Conservation (phyloP, 169 alveolate species). For the Ichthyophthirius multifiliis region DNA sequence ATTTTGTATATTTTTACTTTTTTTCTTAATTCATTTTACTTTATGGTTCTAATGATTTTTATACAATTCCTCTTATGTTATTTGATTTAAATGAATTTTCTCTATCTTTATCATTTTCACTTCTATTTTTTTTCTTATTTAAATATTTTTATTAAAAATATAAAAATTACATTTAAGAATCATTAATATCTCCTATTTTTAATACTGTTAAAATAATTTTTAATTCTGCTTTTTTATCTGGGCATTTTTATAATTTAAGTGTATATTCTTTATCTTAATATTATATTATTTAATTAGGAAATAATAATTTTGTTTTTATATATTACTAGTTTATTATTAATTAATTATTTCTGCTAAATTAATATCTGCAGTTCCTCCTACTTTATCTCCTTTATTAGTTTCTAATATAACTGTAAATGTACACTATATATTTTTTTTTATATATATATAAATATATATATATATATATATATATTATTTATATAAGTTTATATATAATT, state of each 20-base stretch:
- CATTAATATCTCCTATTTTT: neutral
- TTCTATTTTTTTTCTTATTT: neutral
- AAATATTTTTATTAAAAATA: neutral
- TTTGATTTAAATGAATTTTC: neutral
- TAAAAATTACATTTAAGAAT: neutral
- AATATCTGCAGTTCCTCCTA: neutral
- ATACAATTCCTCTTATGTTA: neutral
- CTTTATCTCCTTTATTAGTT: neutral
- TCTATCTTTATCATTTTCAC: slow-evolving; percentile 4
- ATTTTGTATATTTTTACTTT: too few species aligned
- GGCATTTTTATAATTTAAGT: neutral
- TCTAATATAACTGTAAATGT: neutral
- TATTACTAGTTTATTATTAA: neutral
- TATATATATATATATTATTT: neutral
- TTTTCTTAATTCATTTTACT: too few species aligned
- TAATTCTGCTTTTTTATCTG: neutral
- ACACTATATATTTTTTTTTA: neutral
- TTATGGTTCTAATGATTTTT: too few species aligned
- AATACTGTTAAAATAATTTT: neutral
- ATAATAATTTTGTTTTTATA: neutral
- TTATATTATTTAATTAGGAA: neutral
- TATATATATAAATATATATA: neutral
- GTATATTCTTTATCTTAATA: neutral
- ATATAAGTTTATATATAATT: neutral
- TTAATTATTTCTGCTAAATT: neutral